Evolutionary conservation across 2,329 filamentous ascomycete species (phyloP).

Genomic region (Periglandula ipomoeae): DNA sequence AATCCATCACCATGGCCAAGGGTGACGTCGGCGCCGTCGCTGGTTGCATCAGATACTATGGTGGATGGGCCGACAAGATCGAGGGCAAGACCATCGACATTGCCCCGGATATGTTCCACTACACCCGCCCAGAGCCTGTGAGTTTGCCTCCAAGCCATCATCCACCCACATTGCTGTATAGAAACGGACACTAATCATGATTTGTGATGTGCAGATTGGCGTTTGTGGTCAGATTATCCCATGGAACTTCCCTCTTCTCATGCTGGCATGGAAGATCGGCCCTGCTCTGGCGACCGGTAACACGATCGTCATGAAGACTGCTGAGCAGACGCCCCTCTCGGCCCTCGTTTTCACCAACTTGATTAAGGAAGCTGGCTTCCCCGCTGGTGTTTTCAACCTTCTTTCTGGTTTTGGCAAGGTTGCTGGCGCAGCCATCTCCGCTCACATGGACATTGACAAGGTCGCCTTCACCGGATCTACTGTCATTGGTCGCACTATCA

Average conservation of each 20-base stretch:
- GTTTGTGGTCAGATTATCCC: constrained; percentile 84
- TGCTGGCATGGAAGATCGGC: constrained; percentile 76
- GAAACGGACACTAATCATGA: background rate
- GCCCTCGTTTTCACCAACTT: constrained; percentile 55
- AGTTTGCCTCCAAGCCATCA: constrained; percentile 16
- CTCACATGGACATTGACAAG: constrained; percentile 78
- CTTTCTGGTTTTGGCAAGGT: constrained; percentile 69
- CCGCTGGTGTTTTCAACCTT: constrained; percentile 67
- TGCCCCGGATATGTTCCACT: constrained; percentile 69
- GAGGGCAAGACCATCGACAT: constrained; percentile 81
- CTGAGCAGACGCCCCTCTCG: constrained; percentile 67
- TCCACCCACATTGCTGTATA: background rate
- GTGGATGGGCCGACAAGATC: constrained; percentile 88
- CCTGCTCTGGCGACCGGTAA: constrained; percentile 66
- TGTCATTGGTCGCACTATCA: constrained; percentile 62
- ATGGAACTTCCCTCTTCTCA: constrained; percentile 80
- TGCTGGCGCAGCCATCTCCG: constrained; percentile 65
- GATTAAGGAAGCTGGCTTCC: constrained; percentile 70
- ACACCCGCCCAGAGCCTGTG: constrained; percentile 66
- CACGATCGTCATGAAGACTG: constrained; percentile 63
- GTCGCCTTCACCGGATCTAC: constrained; percentile 76
- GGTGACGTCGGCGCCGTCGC: constrained; percentile 62
- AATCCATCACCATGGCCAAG: constrained; percentile 67
- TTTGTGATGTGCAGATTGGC: constrained; percentile 37
- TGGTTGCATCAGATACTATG: constrained; percentile 64